A percentile compares a stretch with the other conserved stretches of the same genome.
Evolutionary conservation across 345 rosid species (phyloP).

Genomic region (Citrus sp.): DNA sequence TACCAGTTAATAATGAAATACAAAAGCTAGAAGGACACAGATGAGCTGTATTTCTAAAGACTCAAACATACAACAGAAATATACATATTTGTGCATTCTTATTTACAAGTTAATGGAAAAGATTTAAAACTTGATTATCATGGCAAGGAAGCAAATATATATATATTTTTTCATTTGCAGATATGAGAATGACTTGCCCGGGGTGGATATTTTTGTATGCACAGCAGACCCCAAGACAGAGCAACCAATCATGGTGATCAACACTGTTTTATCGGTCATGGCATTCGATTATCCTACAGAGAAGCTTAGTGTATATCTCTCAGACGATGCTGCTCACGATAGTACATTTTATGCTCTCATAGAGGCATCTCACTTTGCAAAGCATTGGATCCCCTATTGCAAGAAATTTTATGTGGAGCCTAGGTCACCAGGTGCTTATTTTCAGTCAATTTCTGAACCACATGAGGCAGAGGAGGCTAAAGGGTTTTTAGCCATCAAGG

Average conservation of each 20-base stretch:
- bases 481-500: conserved; percentile 25
- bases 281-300: conserved; percentile 42
- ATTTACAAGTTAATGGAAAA: too few relatives aligned
- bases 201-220: conserved; percentile 53
- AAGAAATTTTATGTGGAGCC: conserved; percentile 36
- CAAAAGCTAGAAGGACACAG: background rate
- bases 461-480: background rate
- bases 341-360: conserved; percentile 45
- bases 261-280: conserved; percentile 48
- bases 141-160: too few relatives aligned
- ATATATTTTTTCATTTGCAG: conserved; percentile 10
- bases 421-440: conserved; percentile 43
- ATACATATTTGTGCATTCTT: too few relatives aligned
- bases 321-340: conserved; percentile 50
- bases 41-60: background rate
- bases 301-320: conserved; percentile 45
- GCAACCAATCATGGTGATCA: conserved; percentile 48
- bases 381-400: conserved; percentile 54
- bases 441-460: conserved; percentile 10
- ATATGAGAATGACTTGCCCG: conserved; percentile 32
- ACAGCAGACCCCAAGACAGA: conserved; percentile 52
- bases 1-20: background rate
- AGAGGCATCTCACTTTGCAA: conserved; percentile 47
- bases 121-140: too few relatives aligned
- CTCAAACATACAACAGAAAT: too few relatives aligned